phyloP scores from a whole-genome alignment of 78 protist genomes.

The Pigoraptor vietnamica region DNA sequence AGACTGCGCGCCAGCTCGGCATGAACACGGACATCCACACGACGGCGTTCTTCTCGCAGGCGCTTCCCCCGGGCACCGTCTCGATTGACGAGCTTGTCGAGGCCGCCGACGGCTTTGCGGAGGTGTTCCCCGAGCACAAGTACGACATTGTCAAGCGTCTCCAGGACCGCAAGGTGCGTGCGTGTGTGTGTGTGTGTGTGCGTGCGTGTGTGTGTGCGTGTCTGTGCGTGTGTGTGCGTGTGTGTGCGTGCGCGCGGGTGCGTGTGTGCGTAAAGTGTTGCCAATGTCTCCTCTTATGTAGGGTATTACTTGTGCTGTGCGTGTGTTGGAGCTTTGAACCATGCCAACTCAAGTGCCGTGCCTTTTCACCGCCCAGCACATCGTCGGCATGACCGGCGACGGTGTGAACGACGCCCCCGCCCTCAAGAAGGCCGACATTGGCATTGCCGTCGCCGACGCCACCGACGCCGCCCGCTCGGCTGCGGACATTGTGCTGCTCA shows the following conservation, averaged over 20 bases:
- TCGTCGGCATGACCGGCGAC: conserved; percentile 92
- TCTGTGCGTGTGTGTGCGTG: too few relatives aligned
- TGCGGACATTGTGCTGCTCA: conserved; percentile 78
- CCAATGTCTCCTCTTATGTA: too few relatives aligned
- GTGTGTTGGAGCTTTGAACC: too few relatives aligned
- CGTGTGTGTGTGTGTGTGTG: too few relatives aligned
- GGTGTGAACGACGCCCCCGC: conserved; percentile 98
- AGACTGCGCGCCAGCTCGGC: conserved; percentile 70
- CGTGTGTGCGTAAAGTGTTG: too few relatives aligned
- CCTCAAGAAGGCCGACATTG: conserved; percentile 89
- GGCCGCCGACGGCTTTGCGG: conserved; percentile 77
- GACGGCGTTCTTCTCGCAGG: conserved; percentile 41
- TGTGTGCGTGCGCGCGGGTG: too few relatives aligned
- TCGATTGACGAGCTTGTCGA: conserved; percentile 37
- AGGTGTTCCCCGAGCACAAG: conserved; percentile 88
- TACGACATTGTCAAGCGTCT: conserved; percentile 68
- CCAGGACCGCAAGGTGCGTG: conserved; percentile 20
- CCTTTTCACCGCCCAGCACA: too few relatives aligned
- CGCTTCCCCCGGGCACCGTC: not conserved
- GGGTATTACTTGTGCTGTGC: too few relatives aligned
- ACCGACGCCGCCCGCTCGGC: conserved; percentile 84
- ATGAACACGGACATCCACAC: conserved; percentile 59
- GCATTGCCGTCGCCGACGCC: conserved; percentile 89
- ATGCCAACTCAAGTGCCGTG: too few relatives aligned
- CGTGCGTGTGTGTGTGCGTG: too few relatives aligned